Evolutionary conservation across 805 yeast genomes (phyloP).

Genomic region (Ogataea naganishii): DNA sequence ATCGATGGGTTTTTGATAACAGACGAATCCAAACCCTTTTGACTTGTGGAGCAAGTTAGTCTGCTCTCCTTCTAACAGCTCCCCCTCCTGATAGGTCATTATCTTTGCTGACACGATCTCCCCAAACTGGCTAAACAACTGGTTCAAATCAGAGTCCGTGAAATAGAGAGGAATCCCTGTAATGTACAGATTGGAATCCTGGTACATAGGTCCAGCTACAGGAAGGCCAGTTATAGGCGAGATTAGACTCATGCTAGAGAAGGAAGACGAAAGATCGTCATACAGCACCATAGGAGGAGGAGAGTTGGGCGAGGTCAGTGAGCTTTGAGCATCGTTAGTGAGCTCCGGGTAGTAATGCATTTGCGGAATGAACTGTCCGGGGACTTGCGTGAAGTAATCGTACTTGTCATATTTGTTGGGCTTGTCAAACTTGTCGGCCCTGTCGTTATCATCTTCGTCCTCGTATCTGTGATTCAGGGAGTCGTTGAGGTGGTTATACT

Average conservation of each 20-base stretch:
- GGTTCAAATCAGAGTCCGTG: conserved; percentile 42
- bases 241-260: conserved; percentile 11
- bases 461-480: conserved; percentile 3
- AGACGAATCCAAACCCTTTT: conserved; percentile 77
- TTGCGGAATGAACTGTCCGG: no score
- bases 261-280: no score
- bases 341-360: no score
- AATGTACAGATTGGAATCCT: conserved; percentile 68
- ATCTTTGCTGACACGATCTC: conserved; percentile 46
- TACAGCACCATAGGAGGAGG: no score
- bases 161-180: conserved; percentile 50
- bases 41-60: conserved; percentile 38
- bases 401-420: no score
- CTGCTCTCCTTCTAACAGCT: no score
- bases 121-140: conserved; percentile 39
- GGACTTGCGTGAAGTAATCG: no score
- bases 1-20: conserved; percentile 55
- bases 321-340: no score
- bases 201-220: conserved; percentile 39
- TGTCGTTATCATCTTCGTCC: no score
- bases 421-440: no score
- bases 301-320: no score
- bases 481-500: conserved; percentile 14
- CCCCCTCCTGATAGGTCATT: conserved; percentile 37
- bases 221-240: conserved; percentile 26